Evolutionary conservation across 805 yeast species (phyloP), one percentile per base, ranked within the genome.

Genomic region (Nakazawaea laoshanensis): DNA sequence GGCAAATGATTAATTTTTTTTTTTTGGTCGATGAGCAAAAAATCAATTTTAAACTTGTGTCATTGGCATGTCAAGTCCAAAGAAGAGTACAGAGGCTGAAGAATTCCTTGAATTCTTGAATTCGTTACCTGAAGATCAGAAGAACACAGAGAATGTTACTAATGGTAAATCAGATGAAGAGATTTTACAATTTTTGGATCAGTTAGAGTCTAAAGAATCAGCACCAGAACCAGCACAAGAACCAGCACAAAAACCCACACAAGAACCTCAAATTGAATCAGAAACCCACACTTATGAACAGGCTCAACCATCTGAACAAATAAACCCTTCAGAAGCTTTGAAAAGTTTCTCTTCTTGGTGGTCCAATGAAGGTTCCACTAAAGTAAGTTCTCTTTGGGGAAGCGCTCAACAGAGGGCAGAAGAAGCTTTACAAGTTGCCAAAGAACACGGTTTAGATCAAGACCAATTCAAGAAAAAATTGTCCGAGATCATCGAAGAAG

Each of bases 61-160:
- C n/a, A 26, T 8, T 15, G 16, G 8, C 12, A 39, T 36, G 40
- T 24, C 40, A n/a, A 16, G 26, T 24, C 35, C 39, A 8, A 35
- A 38, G 33, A 60, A 57, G 36, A 46, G 65, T 4, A 61, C 65
- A 13, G 79, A 77, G 38, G 76, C 77, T 16, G 83, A 79, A 42
- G 89, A 82, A 45, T 89, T 83, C 4, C 64, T 83, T 35, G 89
- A 82, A 42, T 84, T 84, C 49, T 65, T 83, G 44, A 86, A 81
- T 47, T 79, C 88, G 1, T 67, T 86, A 30, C 92, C 94, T 3
- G 86, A 78, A 31, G 63, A 67, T 16, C 57, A 65, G 27, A 46
- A 44, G 24, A 45, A 42, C 18, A 47, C 43, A 21, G 47, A 48
- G 8, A 37, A 45, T 13, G 33, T 41, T 20, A 40, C 42, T 14